Percentiles rank a stretch among this genome's conserved stretches.
phyloP scores from a whole-genome alignment of 352 stramenopile species.

The Elongisporangium undulatum region DNA sequence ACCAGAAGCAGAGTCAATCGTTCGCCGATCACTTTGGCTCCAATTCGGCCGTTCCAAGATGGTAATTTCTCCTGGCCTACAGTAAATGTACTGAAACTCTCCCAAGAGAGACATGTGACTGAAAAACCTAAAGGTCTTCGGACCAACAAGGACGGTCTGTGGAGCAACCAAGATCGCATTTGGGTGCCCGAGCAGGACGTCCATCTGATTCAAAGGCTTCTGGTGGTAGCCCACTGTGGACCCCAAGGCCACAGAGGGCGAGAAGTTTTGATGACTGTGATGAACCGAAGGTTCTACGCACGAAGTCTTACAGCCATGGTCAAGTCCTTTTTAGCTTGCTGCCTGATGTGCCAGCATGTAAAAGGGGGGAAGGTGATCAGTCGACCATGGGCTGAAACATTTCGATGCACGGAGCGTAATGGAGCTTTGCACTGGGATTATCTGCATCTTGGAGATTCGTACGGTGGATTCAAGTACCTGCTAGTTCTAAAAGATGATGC shows the following conservation, averaged over 20 bases:
- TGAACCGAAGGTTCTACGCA: too few relatives aligned
- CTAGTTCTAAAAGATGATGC: slow-evolving; percentile 25
- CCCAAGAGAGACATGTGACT: too few relatives aligned
- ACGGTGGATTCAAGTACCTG: slow-evolving; percentile 11
- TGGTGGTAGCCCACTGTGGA: slow-evolving; percentile 10
- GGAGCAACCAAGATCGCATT: too few relatives aligned
- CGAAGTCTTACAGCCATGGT: slow-evolving; percentile 3
- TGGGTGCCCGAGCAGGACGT: neutral
- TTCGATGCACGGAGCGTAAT: slow-evolving; percentile 14
- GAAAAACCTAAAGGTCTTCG: too few relatives aligned
- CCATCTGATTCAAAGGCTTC: slow-evolving; percentile 1
- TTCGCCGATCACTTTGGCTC: too few relatives aligned
- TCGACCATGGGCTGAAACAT: slow-evolving; percentile 6
- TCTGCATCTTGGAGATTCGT: slow-evolving; percentile 17
- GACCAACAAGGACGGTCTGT: too few relatives aligned
- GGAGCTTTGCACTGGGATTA: slow-evolving; percentile 27
- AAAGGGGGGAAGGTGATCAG: slow-evolving; percentile 13
- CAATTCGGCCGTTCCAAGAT: slow-evolving; percentile 11
- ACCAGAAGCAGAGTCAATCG: too few relatives aligned
- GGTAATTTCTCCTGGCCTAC: slow-evolving; percentile 11
- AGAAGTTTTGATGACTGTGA: slow-evolving; percentile 1
- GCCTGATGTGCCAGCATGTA: slow-evolving; percentile 16
- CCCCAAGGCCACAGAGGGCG: slow-evolving; percentile 5
- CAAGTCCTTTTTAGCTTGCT: slow-evolving; percentile 8
- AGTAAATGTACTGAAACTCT: slow-evolving; percentile 1